Conservation (phyloP, 1,284 basidiomycete species). For the Ceratobasidium sp. region DNA sequence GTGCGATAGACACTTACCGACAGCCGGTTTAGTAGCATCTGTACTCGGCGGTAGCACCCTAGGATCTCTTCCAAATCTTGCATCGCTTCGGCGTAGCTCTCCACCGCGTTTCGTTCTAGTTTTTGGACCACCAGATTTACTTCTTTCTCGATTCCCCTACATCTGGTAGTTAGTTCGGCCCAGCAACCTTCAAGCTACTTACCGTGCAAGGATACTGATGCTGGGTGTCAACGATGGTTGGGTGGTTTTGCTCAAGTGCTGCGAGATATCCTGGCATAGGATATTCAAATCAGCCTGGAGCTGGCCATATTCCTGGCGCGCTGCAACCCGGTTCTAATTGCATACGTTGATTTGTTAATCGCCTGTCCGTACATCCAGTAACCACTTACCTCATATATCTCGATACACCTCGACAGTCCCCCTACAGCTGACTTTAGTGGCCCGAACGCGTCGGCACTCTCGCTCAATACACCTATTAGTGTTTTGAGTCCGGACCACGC, state of each 20-base stretch:
- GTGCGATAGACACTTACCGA: neutral
- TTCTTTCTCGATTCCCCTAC: neutral
- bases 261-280: neutral
- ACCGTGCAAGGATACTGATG: neutral
- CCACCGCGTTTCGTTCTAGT: neutral
- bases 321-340: neutral
- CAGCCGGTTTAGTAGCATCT: neutral
- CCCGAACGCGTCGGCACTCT: neutral
- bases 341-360: neutral
- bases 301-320: neutral
- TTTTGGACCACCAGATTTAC: neutral
- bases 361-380: neutral
- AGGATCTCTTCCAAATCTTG: neutral
- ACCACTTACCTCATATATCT: neutral
- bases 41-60: neutral
- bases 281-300: neutral
- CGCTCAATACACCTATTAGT: neutral
- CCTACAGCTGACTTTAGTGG: slow-evolving; percentile 3
- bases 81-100: neutral
- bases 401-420: neutral
- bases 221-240: neutral
- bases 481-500: neutral
- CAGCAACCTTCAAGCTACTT: neutral
- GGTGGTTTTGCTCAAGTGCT: neutral
- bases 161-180: neutral